Percentiles rank a stretch among this genome's conserved stretches.
Conservation (phyloP, 1,284 basidiomycete species). For the Moesziomyces sp. region DNA sequence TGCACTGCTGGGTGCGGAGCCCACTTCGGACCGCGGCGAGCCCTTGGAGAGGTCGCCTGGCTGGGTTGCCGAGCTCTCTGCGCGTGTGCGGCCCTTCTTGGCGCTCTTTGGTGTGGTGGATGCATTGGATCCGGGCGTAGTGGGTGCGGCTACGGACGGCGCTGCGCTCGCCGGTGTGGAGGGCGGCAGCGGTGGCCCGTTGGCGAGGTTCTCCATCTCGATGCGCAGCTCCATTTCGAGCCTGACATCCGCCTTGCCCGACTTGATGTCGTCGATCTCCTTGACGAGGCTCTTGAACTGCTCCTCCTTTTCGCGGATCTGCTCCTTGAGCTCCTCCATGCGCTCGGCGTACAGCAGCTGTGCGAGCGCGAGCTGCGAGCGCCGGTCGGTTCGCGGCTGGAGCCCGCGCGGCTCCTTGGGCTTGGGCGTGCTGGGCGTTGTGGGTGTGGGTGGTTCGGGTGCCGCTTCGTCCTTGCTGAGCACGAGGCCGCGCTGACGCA, state of each 20-base stretch:
- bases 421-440: conserved; percentile 15
- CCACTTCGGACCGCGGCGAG: conserved; percentile 19
- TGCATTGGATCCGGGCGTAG: conserved; percentile 23
- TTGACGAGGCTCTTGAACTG: conserved; percentile 42
- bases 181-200: conserved; percentile 35
- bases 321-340: conserved; percentile 55
- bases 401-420: conserved; percentile 50
- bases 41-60: conserved; percentile 21
- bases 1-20: conserved; percentile 26
- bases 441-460: conserved; percentile 26
- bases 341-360: conserved; percentile 62
- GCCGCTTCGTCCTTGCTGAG: conserved; percentile 41
- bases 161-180: conserved; percentile 27
- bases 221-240: conserved; percentile 43
- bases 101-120: conserved; percentile 38
- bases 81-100: conserved; percentile 36
- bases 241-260: conserved; percentile 37
- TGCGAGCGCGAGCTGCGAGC: conserved; percentile 57
- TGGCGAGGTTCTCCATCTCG: conserved; percentile 48
- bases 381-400: conserved; percentile 42
- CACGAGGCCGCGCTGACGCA: conserved; percentile 52
- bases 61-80: conserved; percentile 22
- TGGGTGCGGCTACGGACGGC: conserved; percentile 11
- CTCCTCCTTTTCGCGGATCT: conserved; percentile 55
- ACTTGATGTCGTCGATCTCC: conserved; percentile 52